phyloP scores from a whole-genome alignment of 441 rosid species.

The Euphorbia celastroides region DNA sequence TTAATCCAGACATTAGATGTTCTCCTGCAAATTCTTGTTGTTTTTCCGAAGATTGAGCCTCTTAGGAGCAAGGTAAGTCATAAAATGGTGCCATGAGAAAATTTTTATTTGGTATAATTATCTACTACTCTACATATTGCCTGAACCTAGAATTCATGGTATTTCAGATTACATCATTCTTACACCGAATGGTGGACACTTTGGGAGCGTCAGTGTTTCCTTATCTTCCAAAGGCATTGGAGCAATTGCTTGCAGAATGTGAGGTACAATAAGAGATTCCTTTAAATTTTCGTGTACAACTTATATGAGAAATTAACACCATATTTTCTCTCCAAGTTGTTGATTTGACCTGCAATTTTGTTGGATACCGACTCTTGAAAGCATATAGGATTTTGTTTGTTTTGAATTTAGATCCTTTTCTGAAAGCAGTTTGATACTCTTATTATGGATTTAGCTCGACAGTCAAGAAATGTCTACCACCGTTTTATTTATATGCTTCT shows the following conservation, averaged over 20 bases:
- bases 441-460: neutral
- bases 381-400: neutral
- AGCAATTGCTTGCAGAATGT: constrained; percentile 76
- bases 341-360: neutral
- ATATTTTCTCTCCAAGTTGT: too few species aligned
- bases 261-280: constrained; percentile 47
- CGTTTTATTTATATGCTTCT: too few species aligned
- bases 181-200: constrained; percentile 94
- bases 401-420: neutral
- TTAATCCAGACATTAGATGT: constrained; percentile 40
- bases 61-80: constrained; percentile 69
- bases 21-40: constrained; percentile 71
- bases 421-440: neutral
- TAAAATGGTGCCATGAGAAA: constrained; percentile 11
- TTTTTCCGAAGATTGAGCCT: constrained; percentile 74
- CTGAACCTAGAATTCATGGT: constrained; percentile 21
- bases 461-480: neutral
- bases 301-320: neutral
- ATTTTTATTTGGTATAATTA: constrained; percentile 8
- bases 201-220: constrained; percentile 86
- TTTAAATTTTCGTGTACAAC: neutral
- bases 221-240: constrained; percentile 83
- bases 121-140: constrained; percentile 7
- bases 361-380: neutral
- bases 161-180: constrained; percentile 71